A percentile compares a stretch with the other conserved stretches of the same genome.
Evolutionary conservation across 140 eudicot species (phyloP).

Genomic region (Stevia rebaudiana): DNA sequence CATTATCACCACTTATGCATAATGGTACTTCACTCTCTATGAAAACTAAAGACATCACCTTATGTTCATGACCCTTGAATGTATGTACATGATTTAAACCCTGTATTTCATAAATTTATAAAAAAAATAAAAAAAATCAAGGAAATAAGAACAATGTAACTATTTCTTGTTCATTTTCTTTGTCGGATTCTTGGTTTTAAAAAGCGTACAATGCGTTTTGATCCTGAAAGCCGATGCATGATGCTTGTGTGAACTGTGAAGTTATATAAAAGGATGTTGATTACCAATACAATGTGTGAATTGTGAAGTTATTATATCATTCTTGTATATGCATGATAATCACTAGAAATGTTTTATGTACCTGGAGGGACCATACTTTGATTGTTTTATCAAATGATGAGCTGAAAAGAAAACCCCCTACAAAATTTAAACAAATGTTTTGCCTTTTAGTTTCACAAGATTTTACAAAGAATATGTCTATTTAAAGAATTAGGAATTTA

Average conservation of each 20-base stretch:
- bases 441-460: slow-evolving; percentile 7
- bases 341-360: slow-evolving; percentile 22
- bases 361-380: slow-evolving; percentile 88
- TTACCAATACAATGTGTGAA: neutral
- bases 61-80: slow-evolving; percentile 80
- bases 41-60: slow-evolving; percentile 63
- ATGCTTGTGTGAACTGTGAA: too few species aligned
- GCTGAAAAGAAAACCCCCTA: slow-evolving; percentile 86
- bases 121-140: too few species aligned
- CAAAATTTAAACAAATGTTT: slow-evolving; percentile 20
- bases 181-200: too few species aligned
- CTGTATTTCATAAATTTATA: slow-evolving; percentile 47
- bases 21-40: slow-evolving; percentile 59
- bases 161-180: too few species aligned
- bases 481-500: too few species aligned
- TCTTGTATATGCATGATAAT: neutral
- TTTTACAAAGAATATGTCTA: neutral
- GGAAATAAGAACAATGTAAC: too few species aligned
- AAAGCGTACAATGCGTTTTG: too few species aligned
- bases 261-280: neutral
- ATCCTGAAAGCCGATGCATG: too few species aligned
- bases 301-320: neutral
- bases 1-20: slow-evolving; percentile 86
- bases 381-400: slow-evolving; percentile 75
- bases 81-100: slow-evolving; percentile 63